Evolutionary conservation across 2,329 filamentous ascomycete genomes (phyloP), one percentile per base, ranked within the genome.

Genomic region (Ploettnerulaceae sp.): DNA sequence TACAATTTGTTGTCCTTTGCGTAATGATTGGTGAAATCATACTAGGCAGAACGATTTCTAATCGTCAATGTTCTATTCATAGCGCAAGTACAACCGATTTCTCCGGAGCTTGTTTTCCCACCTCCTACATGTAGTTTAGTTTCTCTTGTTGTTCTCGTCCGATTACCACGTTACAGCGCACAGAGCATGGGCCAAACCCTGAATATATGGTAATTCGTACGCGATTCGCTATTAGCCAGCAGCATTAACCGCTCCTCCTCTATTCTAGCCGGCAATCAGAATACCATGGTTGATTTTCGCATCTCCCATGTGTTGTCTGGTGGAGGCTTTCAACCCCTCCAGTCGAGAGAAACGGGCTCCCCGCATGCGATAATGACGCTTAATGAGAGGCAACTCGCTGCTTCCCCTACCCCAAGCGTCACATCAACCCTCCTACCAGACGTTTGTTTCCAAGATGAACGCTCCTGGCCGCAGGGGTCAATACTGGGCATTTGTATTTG

Each of bases 321-420:
- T 17, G 25, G 15, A 21, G 15, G 15, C 33, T 26, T 39, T 4
- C 14, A 20, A 29, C 21, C 21, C 29, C 24, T 26, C 18, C 25
- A 12, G 20, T 29, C 24, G 25, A 28, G 11, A 4, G 20, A 17
- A 20, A 12, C n/a, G n/a, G 14, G 9, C 22, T 11, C 28, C 22
- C 36, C 36, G 9, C 29, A 18, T 44, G 40, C 22, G 35, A 35
- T 28, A 12, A n/a, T 44, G 31, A 29, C n/a, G n/a, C n/a, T n/a
- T n/a, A n/a, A n/a, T n/a, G n/a, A n/a, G 28, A 28, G 15, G 26
- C 32, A 36, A 36, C 29, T 36, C 41, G 32, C 28, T 14, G 24
- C 18, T 5, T 20, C n/a, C 26, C 22, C 17, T 42, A 20, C 28
- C 18, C n/a, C n/a, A 29, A 36, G 29, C 22, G 29, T 21, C 28